Conservation (phyloP, 257 asterid species). For the Handroanthus guayacan region DNA sequence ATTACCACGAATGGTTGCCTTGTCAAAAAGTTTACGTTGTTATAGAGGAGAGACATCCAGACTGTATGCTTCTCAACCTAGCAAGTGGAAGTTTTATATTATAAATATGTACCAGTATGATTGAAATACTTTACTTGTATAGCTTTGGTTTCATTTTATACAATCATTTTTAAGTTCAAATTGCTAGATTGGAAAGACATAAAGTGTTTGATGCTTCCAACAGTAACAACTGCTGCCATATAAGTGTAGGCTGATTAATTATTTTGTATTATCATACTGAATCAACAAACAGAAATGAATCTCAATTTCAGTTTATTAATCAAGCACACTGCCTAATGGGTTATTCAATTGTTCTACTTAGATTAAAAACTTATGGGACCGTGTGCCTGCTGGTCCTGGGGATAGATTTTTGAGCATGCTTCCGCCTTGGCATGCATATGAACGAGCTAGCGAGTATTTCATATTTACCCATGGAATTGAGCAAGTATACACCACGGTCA, state of each 20-base stretch:
- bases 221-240: neutral
- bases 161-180: neutral
- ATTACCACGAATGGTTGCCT: neutral
- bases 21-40: neutral
- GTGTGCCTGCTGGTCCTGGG: conserved; percentile 86
- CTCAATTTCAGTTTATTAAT: neutral
- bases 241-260: neutral
- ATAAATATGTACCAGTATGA: neutral
- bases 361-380: conserved; percentile 73
- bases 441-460: conserved; percentile 88
- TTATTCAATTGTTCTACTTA: conserved; percentile 43
- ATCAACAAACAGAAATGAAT: neutral
- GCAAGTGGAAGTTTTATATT: neutral
- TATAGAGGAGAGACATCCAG: neutral
- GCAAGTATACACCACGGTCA: conserved; percentile 80
- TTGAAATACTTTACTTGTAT: neutral
- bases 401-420: conserved; percentile 93
- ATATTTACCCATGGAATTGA: conserved; percentile 73
- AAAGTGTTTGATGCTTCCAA: neutral
- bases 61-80: neutral
- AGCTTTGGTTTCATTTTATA: neutral
- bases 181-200: neutral
- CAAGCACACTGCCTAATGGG: conserved; percentile 33
- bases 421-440: conserved; percentile 99
- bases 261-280: neutral